Conservation (phyloP, 2,329 filamentous ascomycete genomes). For the Fusarium sp. region DNA sequence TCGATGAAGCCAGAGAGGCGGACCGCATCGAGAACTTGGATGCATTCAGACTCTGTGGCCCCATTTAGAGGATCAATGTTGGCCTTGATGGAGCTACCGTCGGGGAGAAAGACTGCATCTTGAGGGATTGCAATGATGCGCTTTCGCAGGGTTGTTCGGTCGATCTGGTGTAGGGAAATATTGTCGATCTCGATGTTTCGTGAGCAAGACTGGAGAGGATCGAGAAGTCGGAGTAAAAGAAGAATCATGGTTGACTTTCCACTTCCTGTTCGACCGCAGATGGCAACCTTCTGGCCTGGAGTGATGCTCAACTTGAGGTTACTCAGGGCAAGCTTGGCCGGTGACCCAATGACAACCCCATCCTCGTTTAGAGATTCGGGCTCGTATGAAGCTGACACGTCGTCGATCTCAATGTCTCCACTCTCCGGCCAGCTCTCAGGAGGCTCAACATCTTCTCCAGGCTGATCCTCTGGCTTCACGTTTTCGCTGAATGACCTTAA, state of each 20-base stretch:
- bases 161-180: conserved; percentile 49
- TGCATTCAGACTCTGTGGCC: conserved; percentile 48
- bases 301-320: conserved; percentile 44
- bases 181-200: conserved; percentile 56
- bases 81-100: conserved; percentile 50
- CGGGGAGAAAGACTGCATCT: conserved; percentile 63
- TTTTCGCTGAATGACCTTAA: conserved; percentile 40
- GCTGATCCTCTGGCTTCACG: conserved; percentile 37
- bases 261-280: conserved; percentile 53
- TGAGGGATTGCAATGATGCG: conserved; percentile 64
- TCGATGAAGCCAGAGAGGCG: conserved; percentile 47
- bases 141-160: conserved; percentile 55
- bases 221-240: conserved; percentile 54
- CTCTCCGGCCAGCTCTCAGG: conserved; percentile 45
- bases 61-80: conserved; percentile 56
- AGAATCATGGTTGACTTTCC: conserved; percentile 58
- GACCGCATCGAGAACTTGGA: conserved; percentile 49
- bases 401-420: conserved; percentile 45
- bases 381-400: conserved; percentile 49
- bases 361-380: conserved; percentile 1
- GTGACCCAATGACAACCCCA: neutral
- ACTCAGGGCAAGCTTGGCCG: conserved; percentile 37
- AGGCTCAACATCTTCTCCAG: conserved; percentile 31
- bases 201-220: conserved; percentile 45
- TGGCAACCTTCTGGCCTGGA: conserved; percentile 48